phyloP scores from a whole-genome alignment of 2,329 filamentous ascomycete species.

The Xylaria sp. region DNA sequence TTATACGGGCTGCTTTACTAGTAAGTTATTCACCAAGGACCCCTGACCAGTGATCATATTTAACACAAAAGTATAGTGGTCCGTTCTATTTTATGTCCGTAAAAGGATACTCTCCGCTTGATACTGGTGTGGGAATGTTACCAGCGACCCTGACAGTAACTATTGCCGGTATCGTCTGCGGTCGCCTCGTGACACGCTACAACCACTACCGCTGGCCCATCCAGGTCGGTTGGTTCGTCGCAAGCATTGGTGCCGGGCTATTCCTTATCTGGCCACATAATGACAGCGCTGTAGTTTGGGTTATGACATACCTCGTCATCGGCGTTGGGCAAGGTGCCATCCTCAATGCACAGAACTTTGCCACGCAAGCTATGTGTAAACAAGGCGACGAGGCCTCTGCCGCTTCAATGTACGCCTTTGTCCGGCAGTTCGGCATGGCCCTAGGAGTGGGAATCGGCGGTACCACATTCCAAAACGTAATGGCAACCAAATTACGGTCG shows the following conservation, averaged over 20 bases:
- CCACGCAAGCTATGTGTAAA: conserved; percentile 52
- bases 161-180: conserved; percentile 47
- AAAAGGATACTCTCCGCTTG: conserved; percentile 47
- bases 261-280: conserved; percentile 38
- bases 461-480: conserved; percentile 55
- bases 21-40: conserved; percentile 30
- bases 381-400: conserved; percentile 52
- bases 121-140: conserved; percentile 50
- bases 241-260: conserved; percentile 31
- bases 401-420: conserved; percentile 54
- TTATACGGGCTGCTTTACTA: conserved; percentile 43
- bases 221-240: conserved; percentile 50
- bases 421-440: conserved; percentile 54
- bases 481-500: conserved; percentile 48
- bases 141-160: conserved; percentile 49
- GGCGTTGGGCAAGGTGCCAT: conserved; percentile 53
- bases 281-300: conserved; percentile 48
- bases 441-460: conserved; percentile 55
- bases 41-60: not conserved
- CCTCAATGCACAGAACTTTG: conserved; percentile 54
- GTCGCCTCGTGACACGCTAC: conserved; percentile 39
- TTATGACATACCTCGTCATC: conserved; percentile 49
- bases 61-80: conserved; percentile 28
- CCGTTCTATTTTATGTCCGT: conserved; percentile 54
- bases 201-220: conserved; percentile 51